phyloP scores from a whole-genome alignment of 2,329 filamentous ascomycete genomes.

The Emydomyces testavorans region DNA sequence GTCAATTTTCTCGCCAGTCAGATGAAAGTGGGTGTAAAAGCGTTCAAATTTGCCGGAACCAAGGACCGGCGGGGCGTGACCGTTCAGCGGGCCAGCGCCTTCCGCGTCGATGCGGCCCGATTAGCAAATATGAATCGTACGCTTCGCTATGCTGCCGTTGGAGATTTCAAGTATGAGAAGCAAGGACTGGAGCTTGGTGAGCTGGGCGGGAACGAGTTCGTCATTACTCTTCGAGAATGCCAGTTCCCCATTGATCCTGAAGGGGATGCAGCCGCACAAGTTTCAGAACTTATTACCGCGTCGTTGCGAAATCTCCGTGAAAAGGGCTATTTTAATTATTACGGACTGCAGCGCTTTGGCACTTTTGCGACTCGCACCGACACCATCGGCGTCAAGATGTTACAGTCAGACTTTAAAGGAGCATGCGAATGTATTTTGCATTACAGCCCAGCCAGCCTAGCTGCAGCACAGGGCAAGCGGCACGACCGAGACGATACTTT shows the following conservation, averaged over 20 bases:
- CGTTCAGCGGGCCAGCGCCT: conserved; percentile 64
- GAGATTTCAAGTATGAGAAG: conserved; percentile 68
- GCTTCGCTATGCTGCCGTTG: conserved; percentile 53
- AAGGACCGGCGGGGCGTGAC: conserved; percentile 85
- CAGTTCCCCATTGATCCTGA: conserved; percentile 40
- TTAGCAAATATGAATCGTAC: conserved; percentile 52
- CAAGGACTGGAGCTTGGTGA: conserved; percentile 69
- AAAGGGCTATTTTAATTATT: conserved; percentile 93
- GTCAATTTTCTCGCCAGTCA: conserved; percentile 63
- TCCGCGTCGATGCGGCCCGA: conserved; percentile 48
- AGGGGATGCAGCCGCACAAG: conserved; percentile 35
- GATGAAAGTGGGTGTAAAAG: conserved; percentile 56
- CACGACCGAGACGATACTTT: conserved; percentile 32
- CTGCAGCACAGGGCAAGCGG: conserved; percentile 40
- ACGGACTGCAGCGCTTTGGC: conserved; percentile 91
- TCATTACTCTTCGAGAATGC: conserved; percentile 81
- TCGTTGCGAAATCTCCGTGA: conserved; percentile 56
- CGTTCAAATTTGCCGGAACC: conserved; percentile 73
- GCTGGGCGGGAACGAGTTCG: conserved; percentile 79
- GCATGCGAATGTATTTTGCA: conserved; percentile 67
- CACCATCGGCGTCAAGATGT: conserved; percentile 68
- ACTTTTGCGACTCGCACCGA: conserved; percentile 80
- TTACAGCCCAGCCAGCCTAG: conserved; percentile 55
- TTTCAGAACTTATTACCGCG: conserved; percentile 39
- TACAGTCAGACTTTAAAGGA: conserved; percentile 67